Evolutionary conservation across 1,284 basidiomycete genomes (phyloP).

Genomic region (Microbotryum scabiosae): DNA sequence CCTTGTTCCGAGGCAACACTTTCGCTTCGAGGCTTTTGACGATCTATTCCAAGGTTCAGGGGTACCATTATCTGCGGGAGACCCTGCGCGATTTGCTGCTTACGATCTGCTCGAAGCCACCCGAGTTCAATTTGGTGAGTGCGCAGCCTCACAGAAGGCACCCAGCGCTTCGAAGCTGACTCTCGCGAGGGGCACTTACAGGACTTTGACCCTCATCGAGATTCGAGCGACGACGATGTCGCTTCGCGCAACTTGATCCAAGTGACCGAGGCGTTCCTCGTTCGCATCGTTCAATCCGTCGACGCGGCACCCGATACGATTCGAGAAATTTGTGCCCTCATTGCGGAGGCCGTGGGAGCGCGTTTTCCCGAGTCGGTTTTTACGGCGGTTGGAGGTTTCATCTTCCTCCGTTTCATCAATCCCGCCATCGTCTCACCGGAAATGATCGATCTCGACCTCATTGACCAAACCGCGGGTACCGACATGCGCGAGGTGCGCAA

Average conservation of each 20-base stretch:
- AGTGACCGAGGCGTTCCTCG: slow-evolving; percentile 65
- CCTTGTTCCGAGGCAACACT: slow-evolving; percentile 75
- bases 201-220: slow-evolving; percentile 53
- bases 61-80: slow-evolving; percentile 74
- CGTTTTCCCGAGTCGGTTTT: slow-evolving; percentile 40
- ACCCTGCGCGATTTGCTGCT: slow-evolving; percentile 68
- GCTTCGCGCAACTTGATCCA: slow-evolving; percentile 53
- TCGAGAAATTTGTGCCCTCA: slow-evolving; percentile 76
- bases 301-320: slow-evolving; percentile 69
- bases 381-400: slow-evolving; percentile 65
- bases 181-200: slow-evolving; percentile 34
- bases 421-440: slow-evolving; percentile 82
- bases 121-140: slow-evolving; percentile 61
- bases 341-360: slow-evolving; percentile 64
- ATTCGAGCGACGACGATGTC: slow-evolving; percentile 13
- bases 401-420: slow-evolving; percentile 63
- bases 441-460: slow-evolving; percentile 68
- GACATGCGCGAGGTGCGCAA: slow-evolving; percentile 52
- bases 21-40: slow-evolving; percentile 76
- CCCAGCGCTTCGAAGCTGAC: not conserved
- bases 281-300: slow-evolving; percentile 63
- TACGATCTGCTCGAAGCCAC: slow-evolving; percentile 60
- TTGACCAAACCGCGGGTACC: slow-evolving; percentile 48
- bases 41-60: slow-evolving; percentile 73
- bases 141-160: slow-evolving; percentile 50